Percentiles rank a stretch among this genome's conserved stretches.
Conservation (phyloP, 306 rosid genomes). For the Trifolium fragiferum region DNA sequence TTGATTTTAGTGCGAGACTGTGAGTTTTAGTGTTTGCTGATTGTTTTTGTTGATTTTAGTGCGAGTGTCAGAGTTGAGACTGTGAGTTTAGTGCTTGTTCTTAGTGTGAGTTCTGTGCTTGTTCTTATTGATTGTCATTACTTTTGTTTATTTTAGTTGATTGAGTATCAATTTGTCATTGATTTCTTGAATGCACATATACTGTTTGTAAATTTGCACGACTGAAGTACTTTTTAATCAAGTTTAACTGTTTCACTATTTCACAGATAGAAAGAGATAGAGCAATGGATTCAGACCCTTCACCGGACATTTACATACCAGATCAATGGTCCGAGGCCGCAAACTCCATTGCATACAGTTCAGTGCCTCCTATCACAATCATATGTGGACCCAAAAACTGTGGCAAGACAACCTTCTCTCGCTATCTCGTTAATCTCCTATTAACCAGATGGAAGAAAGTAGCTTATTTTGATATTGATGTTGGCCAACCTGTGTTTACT, state of each 20-base stretch:
- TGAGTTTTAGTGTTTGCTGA: no score
- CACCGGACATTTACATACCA: slow-evolving; percentile 62
- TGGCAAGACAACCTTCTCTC: slow-evolving; percentile 91
- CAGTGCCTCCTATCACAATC: slow-evolving; percentile 61
- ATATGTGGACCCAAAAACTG: slow-evolving; percentile 86
- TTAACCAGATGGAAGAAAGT: slow-evolving; percentile 60
- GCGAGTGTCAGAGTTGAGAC: no score
- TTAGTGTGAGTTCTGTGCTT: no score
- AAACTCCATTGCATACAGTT: slow-evolving; percentile 52
- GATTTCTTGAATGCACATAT: not conserved
- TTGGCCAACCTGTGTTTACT: slow-evolving; percentile 94
- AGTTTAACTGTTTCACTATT: not conserved
- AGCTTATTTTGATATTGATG: slow-evolving; percentile 86
- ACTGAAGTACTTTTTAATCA: not conserved
- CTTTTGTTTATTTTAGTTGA: no score
- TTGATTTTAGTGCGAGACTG: no score
- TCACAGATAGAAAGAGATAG: slow-evolving; percentile 13
- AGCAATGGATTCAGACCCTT: slow-evolving; percentile 56
- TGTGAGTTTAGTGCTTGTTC: no score
- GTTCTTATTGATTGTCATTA: no score
- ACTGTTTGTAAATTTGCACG: not conserved
- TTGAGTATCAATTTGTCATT: no score
- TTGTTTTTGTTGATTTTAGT: no score
- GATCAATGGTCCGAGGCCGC: slow-evolving; percentile 77
- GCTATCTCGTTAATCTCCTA: slow-evolving; percentile 74